phyloP scores from a whole-genome alignment of 805 yeast species.

The Candida sphagnicola region DNA sequence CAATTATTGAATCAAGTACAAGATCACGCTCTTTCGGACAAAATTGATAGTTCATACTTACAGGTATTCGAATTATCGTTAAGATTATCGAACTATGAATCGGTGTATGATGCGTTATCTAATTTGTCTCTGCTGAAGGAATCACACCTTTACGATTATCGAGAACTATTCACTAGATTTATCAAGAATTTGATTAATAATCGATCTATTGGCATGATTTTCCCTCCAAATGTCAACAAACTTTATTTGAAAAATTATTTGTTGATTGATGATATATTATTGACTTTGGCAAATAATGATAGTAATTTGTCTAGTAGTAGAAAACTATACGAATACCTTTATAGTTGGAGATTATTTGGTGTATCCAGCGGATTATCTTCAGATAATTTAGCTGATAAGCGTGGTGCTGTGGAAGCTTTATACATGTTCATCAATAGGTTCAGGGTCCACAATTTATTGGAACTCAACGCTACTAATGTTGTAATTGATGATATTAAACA shows the following conservation, averaged over 20 bases:
- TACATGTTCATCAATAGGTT: slow-evolving; percentile 35
- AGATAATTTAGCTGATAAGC: slow-evolving; percentile 22
- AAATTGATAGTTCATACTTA: slow-evolving; percentile 15
- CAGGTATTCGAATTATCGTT: slow-evolving; percentile 24
- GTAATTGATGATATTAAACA: slow-evolving; percentile 16
- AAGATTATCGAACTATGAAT: slow-evolving; percentile 15
- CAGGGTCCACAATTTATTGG: slow-evolving; percentile 18
- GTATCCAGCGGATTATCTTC: slow-evolving; percentile 10
- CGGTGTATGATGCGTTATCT: slow-evolving; percentile 15
- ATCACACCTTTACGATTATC: slow-evolving; percentile 1
- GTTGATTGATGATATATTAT: slow-evolving; percentile 29
- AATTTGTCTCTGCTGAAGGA: slow-evolving; percentile 11
- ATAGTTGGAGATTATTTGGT: slow-evolving; percentile 39
- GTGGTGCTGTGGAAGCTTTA: slow-evolving; percentile 38
- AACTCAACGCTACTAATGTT: slow-evolving; percentile 7
- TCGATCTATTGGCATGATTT: slow-evolving; percentile 19
- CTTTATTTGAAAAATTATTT: slow-evolving; percentile 22
- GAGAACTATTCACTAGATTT: slow-evolving; percentile 17
- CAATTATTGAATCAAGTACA: slow-evolving; percentile 11
- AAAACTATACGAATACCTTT: slow-evolving; percentile 33
- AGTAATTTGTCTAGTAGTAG: slow-evolving; percentile 25
- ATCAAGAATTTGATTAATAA: slow-evolving; percentile 22
- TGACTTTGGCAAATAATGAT: slow-evolving; percentile 29
- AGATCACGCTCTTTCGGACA: not conserved
- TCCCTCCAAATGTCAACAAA: slow-evolving; percentile 13